phyloP scores from a whole-genome alignment of 768 basidiomycete species.

The Pisolithus microcarpus region DNA sequence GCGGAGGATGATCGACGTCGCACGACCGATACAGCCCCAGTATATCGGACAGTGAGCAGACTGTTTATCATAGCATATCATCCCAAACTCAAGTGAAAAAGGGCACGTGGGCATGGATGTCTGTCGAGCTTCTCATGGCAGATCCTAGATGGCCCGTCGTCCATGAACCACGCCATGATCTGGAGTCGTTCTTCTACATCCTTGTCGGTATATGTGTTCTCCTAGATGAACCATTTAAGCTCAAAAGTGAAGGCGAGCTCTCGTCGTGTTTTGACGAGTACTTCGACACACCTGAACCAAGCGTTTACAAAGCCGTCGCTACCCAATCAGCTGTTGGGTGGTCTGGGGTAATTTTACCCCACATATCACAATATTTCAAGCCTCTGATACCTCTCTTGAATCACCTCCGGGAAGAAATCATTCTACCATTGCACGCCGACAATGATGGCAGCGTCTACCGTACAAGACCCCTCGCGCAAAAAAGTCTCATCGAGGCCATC shows the following conservation, averaged over 20 bases:
- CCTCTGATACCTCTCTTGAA: not conserved
- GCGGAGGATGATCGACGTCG: too few species aligned
- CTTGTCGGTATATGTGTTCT: not conserved
- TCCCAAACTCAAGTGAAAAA: not conserved
- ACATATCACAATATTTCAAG: not conserved
- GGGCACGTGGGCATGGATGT: conserved; percentile 6
- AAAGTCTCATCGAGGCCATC: too few species aligned
- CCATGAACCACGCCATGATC: not conserved
- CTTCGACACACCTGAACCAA: conserved; percentile 1
- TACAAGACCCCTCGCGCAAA: too few species aligned
- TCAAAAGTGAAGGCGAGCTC: not conserved
- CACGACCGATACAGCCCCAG: too few species aligned
- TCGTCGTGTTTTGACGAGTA: conserved; percentile 1
- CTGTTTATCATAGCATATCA: too few species aligned
- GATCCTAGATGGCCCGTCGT: not conserved
- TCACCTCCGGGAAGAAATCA: too few species aligned
- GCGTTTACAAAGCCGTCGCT: not conserved
- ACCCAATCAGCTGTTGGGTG: not conserved
- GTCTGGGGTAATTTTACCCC: not conserved
- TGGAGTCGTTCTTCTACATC: not conserved
- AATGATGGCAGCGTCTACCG: too few species aligned
- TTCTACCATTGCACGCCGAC: too few species aligned
- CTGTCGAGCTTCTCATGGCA: not conserved
- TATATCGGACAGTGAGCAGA: too few species aligned
- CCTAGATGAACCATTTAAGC: not conserved